A percentile compares a stretch with the other conserved stretches of the same genome.
These are phyloP conservation scores for Aspergillus nomiae DNA, from an alignment of 2,329 filamentous ascomycete species.

Conservation along the genomic window DNA sequence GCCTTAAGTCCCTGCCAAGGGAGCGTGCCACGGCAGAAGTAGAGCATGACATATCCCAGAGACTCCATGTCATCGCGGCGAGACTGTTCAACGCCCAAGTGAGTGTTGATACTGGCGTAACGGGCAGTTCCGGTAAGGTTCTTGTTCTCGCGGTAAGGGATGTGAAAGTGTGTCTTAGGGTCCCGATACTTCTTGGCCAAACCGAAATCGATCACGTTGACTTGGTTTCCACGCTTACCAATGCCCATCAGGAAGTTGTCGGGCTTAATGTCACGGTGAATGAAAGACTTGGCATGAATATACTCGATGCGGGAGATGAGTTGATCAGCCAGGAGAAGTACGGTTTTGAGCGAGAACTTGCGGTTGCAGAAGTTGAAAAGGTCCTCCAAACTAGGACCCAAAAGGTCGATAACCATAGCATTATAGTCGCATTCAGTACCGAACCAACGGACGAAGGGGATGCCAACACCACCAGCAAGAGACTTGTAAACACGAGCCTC, in stretches of 20 bases:
- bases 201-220: conserved; percentile 99
- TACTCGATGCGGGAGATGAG: conserved; percentile 99
- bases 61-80: conserved; percentile 99
- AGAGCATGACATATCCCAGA: conserved; percentile 98
- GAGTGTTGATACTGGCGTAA: conserved; percentile 98
- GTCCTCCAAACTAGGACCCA: conserved; percentile 93
- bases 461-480: conserved; percentile 93
- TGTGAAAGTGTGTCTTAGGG: conserved; percentile 99
- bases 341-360: conserved; percentile 98
- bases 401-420: conserved; percentile 97
- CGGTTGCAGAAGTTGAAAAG: conserved; percentile 99
- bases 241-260: conserved; percentile 99
- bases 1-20: conserved; percentile 99
- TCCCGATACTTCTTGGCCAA: conserved; percentile 99
- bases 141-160: conserved; percentile 99
- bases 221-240: conserved; percentile 97
- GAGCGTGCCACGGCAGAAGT: conserved; percentile 98
- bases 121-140: conserved; percentile 98
- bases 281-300: conserved; percentile 99
- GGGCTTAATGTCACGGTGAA: conserved; percentile 99
- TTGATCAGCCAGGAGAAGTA: conserved; percentile 93
- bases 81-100: conserved; percentile 97
- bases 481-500: conserved; percentile 87
- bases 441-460: conserved; percentile 99
- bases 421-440: conserved; percentile 99